Conservation (phyloP, 164 flowering plant species). For the Stephania yunnanensis region DNA sequence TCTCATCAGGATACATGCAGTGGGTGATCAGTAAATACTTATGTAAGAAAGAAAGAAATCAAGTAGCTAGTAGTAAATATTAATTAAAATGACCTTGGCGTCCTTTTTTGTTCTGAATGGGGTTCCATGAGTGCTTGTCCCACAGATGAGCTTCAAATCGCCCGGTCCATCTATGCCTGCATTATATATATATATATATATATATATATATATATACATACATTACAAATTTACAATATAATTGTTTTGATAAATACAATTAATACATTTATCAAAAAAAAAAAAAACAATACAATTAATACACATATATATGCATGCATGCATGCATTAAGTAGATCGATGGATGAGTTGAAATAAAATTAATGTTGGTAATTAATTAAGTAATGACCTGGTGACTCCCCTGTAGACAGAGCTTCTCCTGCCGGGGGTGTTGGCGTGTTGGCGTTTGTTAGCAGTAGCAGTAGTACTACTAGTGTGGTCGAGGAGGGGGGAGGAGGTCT, state of each 20-base stretch:
- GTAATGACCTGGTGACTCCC: constrained; percentile 81
- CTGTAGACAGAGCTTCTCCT: constrained; percentile 80
- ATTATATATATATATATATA: constrained; percentile 14
- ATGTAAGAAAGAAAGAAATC: too few species aligned
- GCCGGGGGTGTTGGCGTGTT: constrained; percentile 13
- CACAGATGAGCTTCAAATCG: constrained; percentile 95
- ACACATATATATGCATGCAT: too few species aligned
- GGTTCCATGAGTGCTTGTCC: constrained; percentile 84
- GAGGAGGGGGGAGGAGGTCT: not conserved
- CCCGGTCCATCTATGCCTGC: constrained; percentile 96
- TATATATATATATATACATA: constrained; percentile 16
- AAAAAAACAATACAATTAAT: too few species aligned
- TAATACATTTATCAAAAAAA: too few species aligned
- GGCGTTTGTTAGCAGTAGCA: constrained; percentile 15
- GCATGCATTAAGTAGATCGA: not conserved
- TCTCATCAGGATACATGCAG: not conserved
- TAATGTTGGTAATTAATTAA: not conserved
- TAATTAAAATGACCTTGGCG: constrained; percentile 51
- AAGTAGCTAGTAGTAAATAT: too few species aligned
- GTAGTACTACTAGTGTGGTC: not conserved
- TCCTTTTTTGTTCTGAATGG: constrained; percentile 83
- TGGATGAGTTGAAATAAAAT: not conserved
- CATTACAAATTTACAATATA: constrained; percentile 20
- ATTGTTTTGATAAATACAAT: too few species aligned
- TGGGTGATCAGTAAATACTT: too few species aligned